Evolutionary conservation across 805 yeast species (phyloP).

Genomic region (Zygosaccharomyces pseudorouxii): DNA sequence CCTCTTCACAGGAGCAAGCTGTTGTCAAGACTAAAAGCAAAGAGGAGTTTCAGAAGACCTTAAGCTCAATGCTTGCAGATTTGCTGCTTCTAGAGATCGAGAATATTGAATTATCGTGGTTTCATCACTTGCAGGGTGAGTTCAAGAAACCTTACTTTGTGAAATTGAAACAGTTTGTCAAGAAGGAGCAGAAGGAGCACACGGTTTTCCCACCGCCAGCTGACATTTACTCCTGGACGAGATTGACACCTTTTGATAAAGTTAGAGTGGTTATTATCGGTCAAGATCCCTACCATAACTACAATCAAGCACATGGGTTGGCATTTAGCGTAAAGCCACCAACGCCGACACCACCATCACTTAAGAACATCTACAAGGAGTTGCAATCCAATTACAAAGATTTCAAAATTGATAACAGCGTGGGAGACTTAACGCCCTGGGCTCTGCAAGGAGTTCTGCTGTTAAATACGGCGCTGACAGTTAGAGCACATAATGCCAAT

Average conservation of each 20-base stretch:
- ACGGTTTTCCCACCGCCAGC: conserved; percentile 72
- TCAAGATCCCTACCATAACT: conserved; percentile 94
- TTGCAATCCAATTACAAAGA: conserved; percentile 68
- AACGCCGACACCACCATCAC: conserved; percentile 81
- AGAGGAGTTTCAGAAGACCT: conserved; percentile 9
- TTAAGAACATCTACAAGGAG: conserved; percentile 81
- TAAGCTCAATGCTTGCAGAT: conserved; percentile 13
- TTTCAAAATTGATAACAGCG: conserved; percentile 49
- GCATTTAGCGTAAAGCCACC: conserved; percentile 91
- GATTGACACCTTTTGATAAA: conserved; percentile 67
- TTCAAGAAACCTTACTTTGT: conserved; percentile 83
- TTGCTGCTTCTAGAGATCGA: conserved; percentile 63
- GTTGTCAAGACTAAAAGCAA: conserved; percentile 4
- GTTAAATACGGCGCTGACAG: conserved; percentile 85
- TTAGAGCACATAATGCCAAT: conserved; percentile 87
- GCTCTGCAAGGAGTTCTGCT: conserved; percentile 81
- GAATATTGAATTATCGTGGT: conserved; percentile 76
- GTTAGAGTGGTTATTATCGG: conserved; percentile 83
- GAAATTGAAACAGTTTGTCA: conserved; percentile 59
- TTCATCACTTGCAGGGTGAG: conserved; percentile 60
- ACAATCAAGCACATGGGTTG: conserved; percentile 91
- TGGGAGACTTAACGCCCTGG: conserved; percentile 71
- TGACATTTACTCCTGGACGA: conserved; percentile 88
- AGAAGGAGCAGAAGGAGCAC: conserved; percentile 40
- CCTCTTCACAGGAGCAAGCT: neutral